Base-by-base conservation (phyloP, 345 rosid genomes). In the Capsella bursapastoris region DNA sequence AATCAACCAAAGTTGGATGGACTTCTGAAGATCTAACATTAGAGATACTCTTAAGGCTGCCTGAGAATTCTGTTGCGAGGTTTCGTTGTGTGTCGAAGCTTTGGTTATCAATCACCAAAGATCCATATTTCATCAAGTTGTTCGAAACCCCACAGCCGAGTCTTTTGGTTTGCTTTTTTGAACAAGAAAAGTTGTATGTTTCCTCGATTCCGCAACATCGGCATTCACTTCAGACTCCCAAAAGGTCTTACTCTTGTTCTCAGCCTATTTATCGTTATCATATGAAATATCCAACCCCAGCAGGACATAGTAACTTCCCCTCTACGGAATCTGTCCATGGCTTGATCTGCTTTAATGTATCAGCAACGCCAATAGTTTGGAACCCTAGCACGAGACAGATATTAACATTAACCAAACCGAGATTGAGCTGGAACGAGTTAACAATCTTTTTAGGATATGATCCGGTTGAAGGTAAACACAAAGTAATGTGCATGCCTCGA, bases 21-120 rank as follows among this genome's bases (percentile, higher is more conserved):
- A 22, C 25, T 22, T 22, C 25, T 22, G 25, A 22, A 31, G 59
- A 55, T 12, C 16, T 55, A 28, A 55, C 4, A 37, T 28, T 37
- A 12, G 16, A 53, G 58, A 55, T 55, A 52, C 57, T 52, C 15
- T 52, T 52, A 27, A 52, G 34, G 34, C n/a, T 52, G 14, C 57
- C 57, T 27, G 31, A 1, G 18, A 45, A 14, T 2, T 45, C 50
- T 2, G 8, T 45, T 45, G 18, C 3, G 18, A 52, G 59, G 37
- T 55, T 55, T 55, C 37, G 37, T 28, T 55, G 59, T 1, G 16
- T 28, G 16, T 55, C 59, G 16, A 55, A 55, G 37, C 37, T 28
- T 55, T 55, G 35, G 59, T 28, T 55, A 28, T 55, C 59, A 28
- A 55, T 12, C 59, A 55, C 59, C 3, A 55, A 15, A 6, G 59